phyloP scores from a whole-genome alignment of 768 basidiomycete genomes.

The Mycena floridula region DNA sequence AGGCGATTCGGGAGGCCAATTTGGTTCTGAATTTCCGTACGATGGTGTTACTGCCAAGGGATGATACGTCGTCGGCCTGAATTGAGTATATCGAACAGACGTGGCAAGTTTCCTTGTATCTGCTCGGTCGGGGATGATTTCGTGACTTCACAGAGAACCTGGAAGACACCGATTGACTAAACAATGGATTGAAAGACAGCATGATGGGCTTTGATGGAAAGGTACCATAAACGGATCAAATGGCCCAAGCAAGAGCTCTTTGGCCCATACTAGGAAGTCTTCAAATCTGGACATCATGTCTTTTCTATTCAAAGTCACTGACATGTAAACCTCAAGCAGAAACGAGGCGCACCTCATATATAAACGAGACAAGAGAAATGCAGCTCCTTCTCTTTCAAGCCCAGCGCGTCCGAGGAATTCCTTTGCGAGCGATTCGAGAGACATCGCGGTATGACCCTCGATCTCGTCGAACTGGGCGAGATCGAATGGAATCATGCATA shows the following conservation, averaged over 20 bases:
- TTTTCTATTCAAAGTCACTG: conserved; percentile 48
- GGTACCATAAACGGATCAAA: conserved; percentile 46
- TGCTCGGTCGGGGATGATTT: conserved; percentile 57
- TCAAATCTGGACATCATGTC: conserved; percentile 47
- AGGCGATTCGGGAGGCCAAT: conserved; percentile 56
- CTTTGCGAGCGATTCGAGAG: conserved; percentile 55
- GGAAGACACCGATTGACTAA: conserved; percentile 64
- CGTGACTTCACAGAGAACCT: conserved; percentile 63
- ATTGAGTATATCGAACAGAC: conserved; percentile 39
- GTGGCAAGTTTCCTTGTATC: conserved; percentile 35
- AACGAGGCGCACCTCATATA: conserved; percentile 60
- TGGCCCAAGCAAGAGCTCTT: conserved; percentile 28
- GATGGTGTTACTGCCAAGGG: conserved; percentile 50
- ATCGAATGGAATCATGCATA: conserved; percentile 92
- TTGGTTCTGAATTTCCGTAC: conserved; percentile 68
- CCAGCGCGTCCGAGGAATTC: conserved; percentile 60
- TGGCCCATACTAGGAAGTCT: conserved; percentile 46
- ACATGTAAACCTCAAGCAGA: too few species aligned
- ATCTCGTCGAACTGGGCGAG: conserved; percentile 78
- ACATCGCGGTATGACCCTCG: conserved; percentile 46
- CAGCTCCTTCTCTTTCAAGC: conserved; percentile 80
- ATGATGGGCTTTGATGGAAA: conserved; percentile 6
- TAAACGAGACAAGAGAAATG: conserved; percentile 71
- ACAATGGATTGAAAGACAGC: conserved; percentile 1
- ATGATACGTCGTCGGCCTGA: conserved; percentile 22